Evolutionary conservation across 306 rosid genomes (phyloP), one percentile per base, ranked within the genome.

Genomic region (Hylodesmum podocarpum): DNA sequence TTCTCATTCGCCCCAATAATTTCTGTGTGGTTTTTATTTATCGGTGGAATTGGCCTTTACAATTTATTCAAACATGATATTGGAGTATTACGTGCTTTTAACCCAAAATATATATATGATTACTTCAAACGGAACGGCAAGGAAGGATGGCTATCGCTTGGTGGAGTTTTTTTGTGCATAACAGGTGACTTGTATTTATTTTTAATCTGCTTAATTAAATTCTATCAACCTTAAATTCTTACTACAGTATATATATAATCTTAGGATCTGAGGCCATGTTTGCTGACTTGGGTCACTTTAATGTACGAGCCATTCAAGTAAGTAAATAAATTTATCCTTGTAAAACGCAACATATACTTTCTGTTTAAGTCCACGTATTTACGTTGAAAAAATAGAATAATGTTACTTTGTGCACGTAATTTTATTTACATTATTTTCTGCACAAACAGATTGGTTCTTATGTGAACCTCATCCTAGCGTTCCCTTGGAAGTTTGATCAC

Each of bases 281-380:
- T 78, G 98, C 98, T 29, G 98, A 93, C 80, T 85, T 93, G 77
- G 98, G 98, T 28, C 98, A 93, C 85, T 93, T 93, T 57, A 91
- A 36, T 51, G 90, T 91, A 19, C 79, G 82, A 25, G 83, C 98
- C 5, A 80, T 93, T 59, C 98, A 93, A 80, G 97, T 89, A 84
- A 87, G 88, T 66, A 46, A 8, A 59, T 9, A 21, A 27, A 2
- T 64, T 43, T 83, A 77, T 88, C 36, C 73, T 53, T 77, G 84
- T 76, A 16, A 2, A 28, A 3, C 27, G 6, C 14, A 50, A 12
- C 2, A 29, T 58, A 13, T 3, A 16, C 8, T 49, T 28, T 10
- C 3, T 12, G 34, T 37, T 12, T 39, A 21, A 10, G 6, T n/a
- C n/a, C n/a, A n/a, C n/a, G n/a, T n/a, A n/a, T n/a, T n/a, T n/a